These are phyloP conservation scores for Linanthus parryae DNA, from an alignment of 148 eudicot genomes.

Conservation along the genomic window DNA sequence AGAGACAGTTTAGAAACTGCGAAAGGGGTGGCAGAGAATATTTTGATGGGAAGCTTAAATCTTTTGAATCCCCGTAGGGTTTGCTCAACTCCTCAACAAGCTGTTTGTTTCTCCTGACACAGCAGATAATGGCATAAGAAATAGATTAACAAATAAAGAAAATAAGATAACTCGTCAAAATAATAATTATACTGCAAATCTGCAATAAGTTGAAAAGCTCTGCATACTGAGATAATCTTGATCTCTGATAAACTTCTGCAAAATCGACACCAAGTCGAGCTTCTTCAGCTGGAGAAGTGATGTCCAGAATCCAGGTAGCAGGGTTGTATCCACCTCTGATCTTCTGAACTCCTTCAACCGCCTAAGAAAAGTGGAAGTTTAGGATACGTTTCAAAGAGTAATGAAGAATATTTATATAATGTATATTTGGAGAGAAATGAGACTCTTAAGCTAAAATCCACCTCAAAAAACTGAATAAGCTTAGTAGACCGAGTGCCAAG, in stretches of 20 bases:
- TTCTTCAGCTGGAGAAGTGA: slow-evolving; percentile 70
- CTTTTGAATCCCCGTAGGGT: slow-evolving; percentile 37
- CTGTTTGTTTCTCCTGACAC: slow-evolving; percentile 51
- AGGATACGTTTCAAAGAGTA: not conserved
- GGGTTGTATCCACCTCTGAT: slow-evolving; percentile 60
- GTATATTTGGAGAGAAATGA: not conserved
- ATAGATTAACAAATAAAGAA: not conserved
- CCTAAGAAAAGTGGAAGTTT: slow-evolving; percentile 20
- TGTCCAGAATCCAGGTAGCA: slow-evolving; percentile 77
- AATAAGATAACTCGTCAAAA: not conserved
- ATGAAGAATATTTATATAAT: not conserved
- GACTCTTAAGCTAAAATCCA: slow-evolving; percentile 11
- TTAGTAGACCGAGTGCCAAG: slow-evolving; percentile 46
- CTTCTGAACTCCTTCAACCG: slow-evolving; percentile 49
- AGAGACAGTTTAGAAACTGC: slow-evolving; percentile 59
- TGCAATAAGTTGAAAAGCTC: not conserved
- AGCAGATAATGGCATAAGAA: slow-evolving; percentile 3
- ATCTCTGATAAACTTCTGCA: slow-evolving; percentile 47
- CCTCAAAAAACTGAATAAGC: slow-evolving; percentile 60
- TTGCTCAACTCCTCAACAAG: slow-evolving; percentile 53
- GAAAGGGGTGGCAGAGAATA: slow-evolving; percentile 48
- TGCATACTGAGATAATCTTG: slow-evolving; percentile 42
- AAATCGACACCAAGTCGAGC: slow-evolving; percentile 51
- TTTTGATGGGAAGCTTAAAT: slow-evolving; percentile 51
- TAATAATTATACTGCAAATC: no score